Evolutionary conservation across 805 yeast genomes (phyloP).

Genomic region (Ogataea degrootiae): DNA sequence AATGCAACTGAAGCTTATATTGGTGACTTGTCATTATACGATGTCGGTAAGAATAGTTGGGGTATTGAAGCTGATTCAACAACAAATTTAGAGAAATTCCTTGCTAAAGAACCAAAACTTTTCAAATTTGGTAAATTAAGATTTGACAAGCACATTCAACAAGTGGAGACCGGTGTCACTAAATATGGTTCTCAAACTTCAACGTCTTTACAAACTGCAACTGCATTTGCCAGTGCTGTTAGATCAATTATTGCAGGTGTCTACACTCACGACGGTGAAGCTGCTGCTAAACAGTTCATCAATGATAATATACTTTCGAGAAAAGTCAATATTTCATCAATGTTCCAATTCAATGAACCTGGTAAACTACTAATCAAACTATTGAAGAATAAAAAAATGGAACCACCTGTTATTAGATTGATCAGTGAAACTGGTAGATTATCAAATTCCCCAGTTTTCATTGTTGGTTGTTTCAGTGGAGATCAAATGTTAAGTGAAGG

Average conservation of each 20-base stretch:
- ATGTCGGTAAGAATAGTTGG: slow-evolving; percentile 68
- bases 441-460: slow-evolving; percentile 76
- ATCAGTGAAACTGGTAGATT: slow-evolving; percentile 92
- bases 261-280: slow-evolving; percentile 67
- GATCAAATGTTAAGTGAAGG: slow-evolving; percentile 85
- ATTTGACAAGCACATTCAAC: slow-evolving; percentile 35
- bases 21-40: slow-evolving; percentile 59
- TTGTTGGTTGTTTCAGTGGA: slow-evolving; percentile 90
- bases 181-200: slow-evolving; percentile 34
- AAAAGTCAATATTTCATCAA: slow-evolving; percentile 63
- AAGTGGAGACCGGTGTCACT: slow-evolving; percentile 47
- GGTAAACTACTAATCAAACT: slow-evolving; percentile 76
- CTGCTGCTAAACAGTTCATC: slow-evolving; percentile 63
- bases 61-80: slow-evolving; percentile 79
- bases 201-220: slow-evolving; percentile 20
- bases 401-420: slow-evolving; percentile 73
- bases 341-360: slow-evolving; percentile 82
- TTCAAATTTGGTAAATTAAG: slow-evolving; percentile 68
- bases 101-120: slow-evolving; percentile 64
- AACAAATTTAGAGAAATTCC: slow-evolving; percentile 57
- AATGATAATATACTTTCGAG: slow-evolving; percentile 75
- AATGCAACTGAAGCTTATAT: slow-evolving; percentile 73
- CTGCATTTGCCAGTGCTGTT: slow-evolving; percentile 63
- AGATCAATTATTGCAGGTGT: slow-evolving; percentile 81
- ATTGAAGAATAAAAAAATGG: slow-evolving; percentile 70